Base-by-base conservation (phyloP, 1,284 basidiomycete species). In the Ceratobasidium sp. region DNA sequence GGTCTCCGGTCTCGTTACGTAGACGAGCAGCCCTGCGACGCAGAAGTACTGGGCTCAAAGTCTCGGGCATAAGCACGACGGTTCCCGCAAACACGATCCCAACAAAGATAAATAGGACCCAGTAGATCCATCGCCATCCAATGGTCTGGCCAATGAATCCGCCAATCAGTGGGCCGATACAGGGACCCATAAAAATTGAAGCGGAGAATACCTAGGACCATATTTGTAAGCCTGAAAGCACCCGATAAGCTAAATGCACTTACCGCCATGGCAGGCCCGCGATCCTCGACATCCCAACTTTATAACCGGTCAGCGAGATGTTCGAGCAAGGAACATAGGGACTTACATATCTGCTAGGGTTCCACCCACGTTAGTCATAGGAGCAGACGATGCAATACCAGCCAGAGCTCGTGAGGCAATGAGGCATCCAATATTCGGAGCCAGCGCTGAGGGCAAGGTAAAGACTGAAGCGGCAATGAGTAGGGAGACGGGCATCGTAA, bases 91-190 rank as follows among this genome's bases (percentile, higher is more conserved):
- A 75, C 71, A 76, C 74, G 67, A 77, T 69, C 45, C 76, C 74
- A 40, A 75, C 71, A 70, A 79, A 74, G 64, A 78, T 79, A 69
- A 78, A 77, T 35, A 79, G 74, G n/a, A 79, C 73, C 79, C 78
- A 81, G 74, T 83, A 80, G 70, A 82, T 78, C 79, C 81, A 81
- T 8, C 80, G 73, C 81, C 80, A 82, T 2, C 73, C 71, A 17
- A 69, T 25, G 17, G 62, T 65, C 35, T 53, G 35, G 25, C 62
- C 62, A 29, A 64, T 70, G 52, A 65, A 70, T 1, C 69, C 69
- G 25, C 58, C 69, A 22, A 65, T 47, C 13, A 70, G 20, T 20
- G 69, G 69, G 4, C 69, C 58, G 27, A 65, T 20, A n/a, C 69
- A 70, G 0, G 69, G 69, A 1, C 69, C 69, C 72, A 76, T 54